These are phyloP conservation scores for Schizopora paradoxa DNA, from an alignment of 1,284 basidiomycete genomes.

Conservation along the genomic window DNA sequence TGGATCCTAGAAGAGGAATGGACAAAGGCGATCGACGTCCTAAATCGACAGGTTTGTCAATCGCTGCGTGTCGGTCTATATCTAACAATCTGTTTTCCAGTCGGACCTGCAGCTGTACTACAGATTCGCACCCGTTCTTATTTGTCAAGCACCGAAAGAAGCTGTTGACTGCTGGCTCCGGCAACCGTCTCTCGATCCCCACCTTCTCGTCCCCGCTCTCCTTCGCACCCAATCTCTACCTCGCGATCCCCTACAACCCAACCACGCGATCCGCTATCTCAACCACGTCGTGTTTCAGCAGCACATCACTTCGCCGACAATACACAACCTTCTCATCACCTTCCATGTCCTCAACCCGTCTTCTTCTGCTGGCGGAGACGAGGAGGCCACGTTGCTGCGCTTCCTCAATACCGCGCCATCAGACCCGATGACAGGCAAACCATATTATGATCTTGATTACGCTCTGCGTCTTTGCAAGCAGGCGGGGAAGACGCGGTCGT, in stretches of 20 bases:
- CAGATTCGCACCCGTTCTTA: constrained; percentile 83
- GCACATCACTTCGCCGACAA: constrained; percentile 75
- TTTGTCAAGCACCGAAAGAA: constrained; percentile 81
- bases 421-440: constrained; percentile 78
- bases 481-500: constrained; percentile 78
- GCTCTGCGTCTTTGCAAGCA: constrained; percentile 89
- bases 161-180: constrained; percentile 92
- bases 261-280: constrained; percentile 87
- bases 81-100: constrained; percentile 37
- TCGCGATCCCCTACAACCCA: constrained; percentile 64
- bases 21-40: constrained; percentile 82
- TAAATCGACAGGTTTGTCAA: constrained; percentile 87
- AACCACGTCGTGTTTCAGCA: constrained; percentile 79
- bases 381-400: constrained; percentile 78
- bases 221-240: constrained; percentile 73
- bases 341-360: constrained; percentile 64
- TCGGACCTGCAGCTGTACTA: constrained; percentile 87
- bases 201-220: constrained; percentile 86
- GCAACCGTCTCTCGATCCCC: constrained; percentile 72
- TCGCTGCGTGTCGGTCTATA: constrained; percentile 38
- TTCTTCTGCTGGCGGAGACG: constrained; percentile 37
- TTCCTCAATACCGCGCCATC: constrained; percentile 84
- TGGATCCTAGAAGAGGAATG: constrained; percentile 92
- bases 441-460: constrained; percentile 97
- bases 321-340: constrained; percentile 93